Conservation (phyloP, 345 rosid genomes). For the Eucalyptus dawsonii region DNA sequence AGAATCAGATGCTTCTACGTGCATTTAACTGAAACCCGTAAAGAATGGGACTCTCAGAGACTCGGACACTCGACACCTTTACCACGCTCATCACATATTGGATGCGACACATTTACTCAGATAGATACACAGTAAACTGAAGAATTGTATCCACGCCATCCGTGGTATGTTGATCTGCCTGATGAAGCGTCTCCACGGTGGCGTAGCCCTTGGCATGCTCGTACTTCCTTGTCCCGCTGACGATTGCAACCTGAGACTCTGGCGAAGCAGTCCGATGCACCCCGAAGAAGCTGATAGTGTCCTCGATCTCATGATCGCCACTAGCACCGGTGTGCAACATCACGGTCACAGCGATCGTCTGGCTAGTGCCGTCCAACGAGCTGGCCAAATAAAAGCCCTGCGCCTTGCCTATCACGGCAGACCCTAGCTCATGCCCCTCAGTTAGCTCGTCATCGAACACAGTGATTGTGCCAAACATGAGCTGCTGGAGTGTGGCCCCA, state of each 20-base stretch:
- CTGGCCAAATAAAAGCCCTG: conserved; percentile 83
- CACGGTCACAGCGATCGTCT: conserved; percentile 52
- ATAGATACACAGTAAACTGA: conserved; percentile 52
- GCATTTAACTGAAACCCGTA: neutral
- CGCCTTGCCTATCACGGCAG: conserved; percentile 59
- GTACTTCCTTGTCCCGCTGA: conserved; percentile 82
- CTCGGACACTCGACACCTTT: neutral
- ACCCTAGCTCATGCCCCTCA: conserved; percentile 74
- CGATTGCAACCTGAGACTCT: conserved; percentile 54
- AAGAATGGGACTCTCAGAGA: neutral
- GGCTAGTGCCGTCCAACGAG: conserved; percentile 71
- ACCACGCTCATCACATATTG: neutral
- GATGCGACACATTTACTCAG: conserved; percentile 5
- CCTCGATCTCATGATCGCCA: conserved; percentile 28
- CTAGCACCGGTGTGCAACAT: conserved; percentile 19
- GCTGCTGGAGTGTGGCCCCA: conserved; percentile 53
- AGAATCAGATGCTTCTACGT: neutral
- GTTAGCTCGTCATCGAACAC: conserved; percentile 73
- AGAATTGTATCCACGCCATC: conserved; percentile 78
- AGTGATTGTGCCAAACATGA: conserved; percentile 76
- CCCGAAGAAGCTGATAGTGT: conserved; percentile 62
- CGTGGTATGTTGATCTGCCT: conserved; percentile 55
- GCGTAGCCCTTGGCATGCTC: conserved; percentile 69
- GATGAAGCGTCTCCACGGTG: conserved; percentile 46
- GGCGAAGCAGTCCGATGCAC: conserved; percentile 60